Evolutionary conservation across 2,329 filamentous ascomycete genomes (phyloP), one percentile per base, ranked within the genome.

Genomic region (Seiridium unicorne): DNA sequence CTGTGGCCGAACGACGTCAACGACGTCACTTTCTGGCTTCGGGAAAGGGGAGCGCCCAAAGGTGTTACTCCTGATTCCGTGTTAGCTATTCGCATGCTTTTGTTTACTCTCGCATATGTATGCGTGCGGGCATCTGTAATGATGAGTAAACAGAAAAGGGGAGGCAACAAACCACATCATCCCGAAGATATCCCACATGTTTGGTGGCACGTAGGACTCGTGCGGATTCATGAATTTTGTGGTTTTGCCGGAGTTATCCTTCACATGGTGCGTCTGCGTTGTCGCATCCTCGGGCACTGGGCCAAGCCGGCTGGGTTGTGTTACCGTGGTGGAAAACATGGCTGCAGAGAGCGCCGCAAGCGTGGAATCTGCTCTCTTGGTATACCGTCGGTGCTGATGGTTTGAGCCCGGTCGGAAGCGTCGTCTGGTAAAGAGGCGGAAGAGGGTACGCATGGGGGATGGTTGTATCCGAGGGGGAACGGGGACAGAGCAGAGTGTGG

Each of bases 181-280:
- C 10, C 31, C 26, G 11, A 60, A 49, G 13, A 60, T 11, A 26
- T 38, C 44, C 53, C 44, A 56, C 36, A 31, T 6, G 36, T 46
- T 32, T 26, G 38, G n/a, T 7, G 34, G n/a, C 46, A 26, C 18
- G 13, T 46, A 55, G 38, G 59, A 57, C 9, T 56, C 55, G 31
- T 63, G 61, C 4, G 61, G 61, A 18, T 62, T 60, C 10, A 73
- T 73, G 69, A 85, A 86, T 61, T 76, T 75, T 51, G 76, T 68
- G 44, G 69, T 72, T 18, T 71, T 66, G 47, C 81, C 80, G 47
- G 72, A 64, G 55, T 71, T 73, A 47, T 72, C 66, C 60, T 77
- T 53, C 55, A 83, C 68, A 61, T 86, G 81, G 64, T 85, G 82
- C 26, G 79, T 73, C 59, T 80, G 79, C 31, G 72, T 66, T n/a